phyloP scores from a whole-genome alignment of 352 stramenopile species.

The Phytophthora pini region DNA sequence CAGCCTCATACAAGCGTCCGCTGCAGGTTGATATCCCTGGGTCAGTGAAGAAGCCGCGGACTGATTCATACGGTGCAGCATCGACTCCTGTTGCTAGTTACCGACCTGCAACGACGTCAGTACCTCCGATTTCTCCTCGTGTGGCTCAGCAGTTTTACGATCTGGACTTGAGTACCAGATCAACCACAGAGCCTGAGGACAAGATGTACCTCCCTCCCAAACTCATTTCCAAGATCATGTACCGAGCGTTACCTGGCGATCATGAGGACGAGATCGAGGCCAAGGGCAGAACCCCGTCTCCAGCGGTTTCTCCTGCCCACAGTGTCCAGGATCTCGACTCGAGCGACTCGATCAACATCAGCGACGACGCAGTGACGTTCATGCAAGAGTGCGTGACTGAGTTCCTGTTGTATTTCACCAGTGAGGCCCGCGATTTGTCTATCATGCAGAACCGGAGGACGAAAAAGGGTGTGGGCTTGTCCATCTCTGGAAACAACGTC shows the following conservation, averaged over 20 bases:
- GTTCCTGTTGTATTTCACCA: conserved; percentile 85
- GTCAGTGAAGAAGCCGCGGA: conserved; percentile 34
- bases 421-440: conserved; percentile 74
- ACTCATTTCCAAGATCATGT: conserved; percentile 80
- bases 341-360: conserved; percentile 63
- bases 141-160: conserved; percentile 76
- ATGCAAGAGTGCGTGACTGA: conserved; percentile 90
- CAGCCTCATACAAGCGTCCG: conserved; percentile 32
- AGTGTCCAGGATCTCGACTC: conserved; percentile 9
- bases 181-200: conserved; percentile 69
- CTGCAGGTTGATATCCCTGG: conserved; percentile 36
- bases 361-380: conserved; percentile 76
- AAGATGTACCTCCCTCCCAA: conserved; percentile 82
- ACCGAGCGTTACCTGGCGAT: conserved; percentile 44
- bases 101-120: conserved; percentile 12
- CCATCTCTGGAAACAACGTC: conserved; percentile 66
- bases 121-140: conserved; percentile 53
- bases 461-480: conserved; percentile 58
- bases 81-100: conserved; percentile 7
- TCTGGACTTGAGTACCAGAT: conserved; percentile 61
- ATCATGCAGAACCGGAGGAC: conserved; percentile 58
- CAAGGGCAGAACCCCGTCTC: conserved; percentile 2
- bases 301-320: conserved; percentile 10
- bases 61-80: background rate
- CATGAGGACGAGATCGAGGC: background rate